phyloP scores from a whole-genome alignment of 148 eudicot genomes.

The Limonium bicolor region DNA sequence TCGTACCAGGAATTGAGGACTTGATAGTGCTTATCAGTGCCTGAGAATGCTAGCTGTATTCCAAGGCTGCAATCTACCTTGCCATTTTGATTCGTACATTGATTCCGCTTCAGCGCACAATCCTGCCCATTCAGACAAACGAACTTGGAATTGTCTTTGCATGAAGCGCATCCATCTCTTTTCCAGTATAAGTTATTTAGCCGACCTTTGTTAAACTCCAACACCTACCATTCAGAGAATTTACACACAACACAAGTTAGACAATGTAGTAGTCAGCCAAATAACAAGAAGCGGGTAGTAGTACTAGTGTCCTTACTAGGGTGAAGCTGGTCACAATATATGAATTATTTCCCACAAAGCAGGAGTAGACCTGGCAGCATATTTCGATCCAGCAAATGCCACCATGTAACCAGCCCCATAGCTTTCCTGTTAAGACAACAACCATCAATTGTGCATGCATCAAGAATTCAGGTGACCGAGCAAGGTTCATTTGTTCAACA shows the following conservation, averaged over 20 bases:
- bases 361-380: constrained; percentile 85
- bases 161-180: constrained; percentile 75
- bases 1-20: constrained; percentile 74
- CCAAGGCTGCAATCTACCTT: constrained; percentile 74
- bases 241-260: neutral
- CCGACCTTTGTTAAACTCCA: constrained; percentile 72
- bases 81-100: constrained; percentile 61
- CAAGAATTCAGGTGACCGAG: too few relatives aligned
- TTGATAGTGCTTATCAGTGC: constrained; percentile 69
- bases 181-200: constrained; percentile 84
- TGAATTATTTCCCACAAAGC: constrained; percentile 58
- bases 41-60: constrained; percentile 81
- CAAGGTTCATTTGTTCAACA: too few relatives aligned
- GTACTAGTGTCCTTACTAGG: constrained; percentile 62
- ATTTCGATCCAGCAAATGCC: constrained; percentile 92
- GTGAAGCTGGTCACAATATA: constrained; percentile 80
- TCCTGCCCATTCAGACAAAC: constrained; percentile 78
- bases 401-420: constrained; percentile 67
- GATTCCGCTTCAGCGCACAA: constrained; percentile 52
- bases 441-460: too few relatives aligned
- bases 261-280: neutral
- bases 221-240: constrained; percentile 27
- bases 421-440: constrained; percentile 27
- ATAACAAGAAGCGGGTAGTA: neutral
- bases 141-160: constrained; percentile 51